A percentile compares a stretch with the other conserved stretches of the same genome.
phyloP scores from a whole-genome alignment of 2,329 filamentous ascomycete species.

The Cladophialophora psammophila region DNA sequence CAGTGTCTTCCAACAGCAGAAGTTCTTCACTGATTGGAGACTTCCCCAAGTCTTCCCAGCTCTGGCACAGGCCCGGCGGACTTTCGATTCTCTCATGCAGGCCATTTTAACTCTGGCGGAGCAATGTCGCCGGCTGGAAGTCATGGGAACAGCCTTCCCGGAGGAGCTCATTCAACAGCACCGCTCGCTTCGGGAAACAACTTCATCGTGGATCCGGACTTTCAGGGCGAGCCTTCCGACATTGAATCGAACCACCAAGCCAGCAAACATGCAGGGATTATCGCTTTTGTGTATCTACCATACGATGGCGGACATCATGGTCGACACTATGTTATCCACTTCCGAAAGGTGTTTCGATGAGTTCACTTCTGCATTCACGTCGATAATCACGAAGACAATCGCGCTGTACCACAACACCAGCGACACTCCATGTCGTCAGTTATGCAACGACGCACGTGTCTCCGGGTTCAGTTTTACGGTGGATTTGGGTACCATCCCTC shows the following conservation, averaged over 20 bases:
- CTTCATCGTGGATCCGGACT: neutral
- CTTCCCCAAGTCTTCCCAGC: neutral
- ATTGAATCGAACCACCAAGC: neutral
- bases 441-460: slow-evolving; percentile 4
- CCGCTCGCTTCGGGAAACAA: neutral
- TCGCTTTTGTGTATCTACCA: slow-evolving; percentile 1
- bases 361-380: slow-evolving; percentile 12
- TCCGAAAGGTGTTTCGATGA: slow-evolving; percentile 6
- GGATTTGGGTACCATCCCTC: slow-evolving; percentile 4
- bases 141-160: neutral
- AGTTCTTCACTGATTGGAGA: neutral
- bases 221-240: slow-evolving; percentile 5
- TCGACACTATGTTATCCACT: slow-evolving; percentile 6
- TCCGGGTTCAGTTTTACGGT: neutral
- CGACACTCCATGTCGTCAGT: neutral
- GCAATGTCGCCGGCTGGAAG: slow-evolving; percentile 1
- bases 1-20: neutral
- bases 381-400: slow-evolving; percentile 2
- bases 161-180: slow-evolving; percentile 1
- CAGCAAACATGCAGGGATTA: neutral
- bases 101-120: neutral
- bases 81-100: slow-evolving; percentile 9
- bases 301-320: slow-evolving; percentile 14
- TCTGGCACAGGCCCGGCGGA: neutral
- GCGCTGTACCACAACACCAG: slow-evolving; percentile 8